Conservation (phyloP, 2,329 filamentous ascomycete species). For the Aspergillus transmontanensis region DNA sequence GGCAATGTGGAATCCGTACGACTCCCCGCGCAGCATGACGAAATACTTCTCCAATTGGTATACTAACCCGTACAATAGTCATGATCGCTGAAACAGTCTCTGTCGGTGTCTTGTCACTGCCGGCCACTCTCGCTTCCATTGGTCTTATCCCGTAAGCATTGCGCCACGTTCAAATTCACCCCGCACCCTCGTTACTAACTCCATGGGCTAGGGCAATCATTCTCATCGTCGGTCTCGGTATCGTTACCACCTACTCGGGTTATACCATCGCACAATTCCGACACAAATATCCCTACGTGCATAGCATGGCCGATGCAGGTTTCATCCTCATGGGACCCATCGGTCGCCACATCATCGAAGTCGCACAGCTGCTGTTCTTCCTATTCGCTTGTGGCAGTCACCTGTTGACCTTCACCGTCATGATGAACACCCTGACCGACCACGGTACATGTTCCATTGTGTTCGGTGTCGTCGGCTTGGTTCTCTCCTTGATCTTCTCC, state of each 20-base stretch:
- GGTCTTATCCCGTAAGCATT: constrained; percentile 53
- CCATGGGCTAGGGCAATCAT: constrained; percentile 48
- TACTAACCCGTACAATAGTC: constrained; percentile 29
- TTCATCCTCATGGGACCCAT: constrained; percentile 62
- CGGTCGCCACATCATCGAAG: constrained; percentile 64
- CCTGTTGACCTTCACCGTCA: constrained; percentile 68
- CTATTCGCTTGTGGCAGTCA: constrained; percentile 73
- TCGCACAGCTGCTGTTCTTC: constrained; percentile 64
- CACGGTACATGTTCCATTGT: constrained; percentile 65
- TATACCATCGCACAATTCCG: constrained; percentile 63
- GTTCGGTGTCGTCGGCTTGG: constrained; percentile 60
- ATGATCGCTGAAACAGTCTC: constrained; percentile 61
- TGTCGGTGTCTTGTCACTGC: constrained; percentile 58
- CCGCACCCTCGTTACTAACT: background rate
- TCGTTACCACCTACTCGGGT: constrained; percentile 61
- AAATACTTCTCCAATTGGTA: too few relatives aligned
- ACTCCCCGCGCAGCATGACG: background rate
- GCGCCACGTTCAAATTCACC: background rate
- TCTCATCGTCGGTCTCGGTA: constrained; percentile 56
- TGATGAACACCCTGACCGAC: constrained; percentile 65
- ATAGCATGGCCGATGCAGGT: constrained; percentile 69
- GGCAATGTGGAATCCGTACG: constrained; percentile 43
- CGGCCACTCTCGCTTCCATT: constrained; percentile 52
- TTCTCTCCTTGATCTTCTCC: constrained; percentile 61
- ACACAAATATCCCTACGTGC: constrained; percentile 58